These are phyloP conservation scores for Selenicereus undatus DNA, from an alignment of 148 eudicot species.

Conservation along the genomic window DNA sequence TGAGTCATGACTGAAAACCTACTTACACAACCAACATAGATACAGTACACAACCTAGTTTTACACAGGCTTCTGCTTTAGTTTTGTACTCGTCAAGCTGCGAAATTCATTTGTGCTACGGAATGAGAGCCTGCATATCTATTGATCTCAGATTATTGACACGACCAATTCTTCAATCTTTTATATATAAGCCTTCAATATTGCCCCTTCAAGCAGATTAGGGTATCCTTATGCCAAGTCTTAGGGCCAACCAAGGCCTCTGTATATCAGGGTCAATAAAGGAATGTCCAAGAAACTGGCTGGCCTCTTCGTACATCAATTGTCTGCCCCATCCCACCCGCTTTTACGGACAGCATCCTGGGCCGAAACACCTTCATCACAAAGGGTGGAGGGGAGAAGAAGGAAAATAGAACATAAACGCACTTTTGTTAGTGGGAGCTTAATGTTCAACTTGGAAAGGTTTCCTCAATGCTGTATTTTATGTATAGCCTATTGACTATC, in stretches of 20 bases:
- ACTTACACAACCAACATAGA: not conserved
- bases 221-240: slow-evolving; percentile 82
- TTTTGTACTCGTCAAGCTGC: not conserved
- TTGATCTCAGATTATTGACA: slow-evolving; percentile 3
- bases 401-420: not conserved
- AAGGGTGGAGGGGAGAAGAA: not conserved
- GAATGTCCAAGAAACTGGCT: slow-evolving; percentile 64
- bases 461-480: not conserved
- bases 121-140: not conserved
- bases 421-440: not conserved
- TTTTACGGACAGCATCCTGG: slow-evolving; percentile 64
- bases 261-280: slow-evolving; percentile 68
- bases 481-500: not conserved
- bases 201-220: slow-evolving; percentile 52
- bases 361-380: slow-evolving; percentile 34
- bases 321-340: slow-evolving; percentile 75
- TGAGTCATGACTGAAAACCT: too few relatives aligned
- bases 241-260: slow-evolving; percentile 74
- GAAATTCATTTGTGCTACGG: not conserved
- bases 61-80: not conserved
- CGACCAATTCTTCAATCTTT: slow-evolving; percentile 9
- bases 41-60: not conserved
- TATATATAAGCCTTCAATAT: not conserved
- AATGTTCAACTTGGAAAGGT: too few relatives aligned
- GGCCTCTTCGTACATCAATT: slow-evolving; percentile 80